Evolutionary conservation across 495 filamentous ascomycete species (phyloP).

Genomic region (Xylaria cubensis): DNA sequence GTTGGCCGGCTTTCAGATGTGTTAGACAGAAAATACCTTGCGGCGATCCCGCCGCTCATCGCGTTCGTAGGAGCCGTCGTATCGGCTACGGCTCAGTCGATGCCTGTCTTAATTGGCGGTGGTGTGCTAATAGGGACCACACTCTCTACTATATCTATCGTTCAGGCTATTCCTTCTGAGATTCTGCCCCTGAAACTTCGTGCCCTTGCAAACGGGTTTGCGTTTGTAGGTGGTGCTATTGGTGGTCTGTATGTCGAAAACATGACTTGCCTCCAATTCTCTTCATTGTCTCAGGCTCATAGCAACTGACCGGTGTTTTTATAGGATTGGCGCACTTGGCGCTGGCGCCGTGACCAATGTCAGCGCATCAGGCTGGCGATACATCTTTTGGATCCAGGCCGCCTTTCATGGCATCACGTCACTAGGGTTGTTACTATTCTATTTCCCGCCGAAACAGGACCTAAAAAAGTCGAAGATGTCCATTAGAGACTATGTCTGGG

Average conservation of each 20-base stretch:
- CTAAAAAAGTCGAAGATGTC: constrained; percentile 49
- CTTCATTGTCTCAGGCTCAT: neutral
- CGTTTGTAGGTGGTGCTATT: constrained; percentile 54
- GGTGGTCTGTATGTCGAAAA: constrained; percentile 53
- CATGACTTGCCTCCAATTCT: neutral
- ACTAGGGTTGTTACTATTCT: constrained; percentile 57
- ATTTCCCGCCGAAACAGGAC: constrained; percentile 52
- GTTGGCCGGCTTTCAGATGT: constrained; percentile 63
- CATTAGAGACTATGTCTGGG: constrained; percentile 53
- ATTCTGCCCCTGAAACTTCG: constrained; percentile 62
- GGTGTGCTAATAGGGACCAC: constrained; percentile 62
- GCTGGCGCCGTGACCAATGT: constrained; percentile 60
- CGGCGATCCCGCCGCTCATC: constrained; percentile 55
- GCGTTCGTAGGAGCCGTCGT: constrained; percentile 60
- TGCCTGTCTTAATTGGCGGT: constrained; percentile 61
- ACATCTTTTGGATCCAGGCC: constrained; percentile 67
- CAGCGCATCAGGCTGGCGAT: constrained; percentile 55
- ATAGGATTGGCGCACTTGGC: constrained; percentile 52
- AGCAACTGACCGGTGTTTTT: neutral
- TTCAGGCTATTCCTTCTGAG: constrained; percentile 61
- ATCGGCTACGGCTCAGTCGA: constrained; percentile 60
- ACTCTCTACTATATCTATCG: constrained; percentile 58
- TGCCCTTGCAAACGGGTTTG: constrained; percentile 59
- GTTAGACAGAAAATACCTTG: constrained; percentile 59
- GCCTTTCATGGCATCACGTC: constrained; percentile 56